phyloP scores from a whole-genome alignment of 2,329 filamentous ascomycete genomes.

The Mollisiaceae sp. region DNA sequence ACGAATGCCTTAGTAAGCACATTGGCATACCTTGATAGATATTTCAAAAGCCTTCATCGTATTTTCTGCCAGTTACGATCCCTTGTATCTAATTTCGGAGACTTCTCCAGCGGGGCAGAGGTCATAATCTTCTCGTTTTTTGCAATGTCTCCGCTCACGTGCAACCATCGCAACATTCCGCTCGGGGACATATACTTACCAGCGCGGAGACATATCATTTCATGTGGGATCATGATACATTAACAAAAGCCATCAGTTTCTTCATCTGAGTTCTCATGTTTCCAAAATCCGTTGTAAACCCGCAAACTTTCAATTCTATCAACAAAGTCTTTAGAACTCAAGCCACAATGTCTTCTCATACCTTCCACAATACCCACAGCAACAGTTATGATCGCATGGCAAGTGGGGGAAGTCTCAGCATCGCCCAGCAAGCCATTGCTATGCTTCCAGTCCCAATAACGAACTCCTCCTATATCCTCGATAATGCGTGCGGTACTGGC shows the following conservation, averaged over 20 bases:
- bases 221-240: neutral
- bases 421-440: constrained; percentile 15
- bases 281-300: neutral
- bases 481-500: constrained; percentile 60
- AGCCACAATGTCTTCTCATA: neutral
- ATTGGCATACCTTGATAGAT: neutral
- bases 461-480: constrained; percentile 20
- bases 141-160: neutral
- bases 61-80: neutral
- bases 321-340: neutral
- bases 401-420: constrained; percentile 14
- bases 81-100: neutral
- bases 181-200: neutral
- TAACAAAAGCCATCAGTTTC: neutral
- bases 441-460: constrained; percentile 14
- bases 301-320: neutral
- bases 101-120: neutral
- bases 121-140: neutral
- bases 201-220: neutral
- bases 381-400: constrained; percentile 17
- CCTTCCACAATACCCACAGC: constrained; percentile 17
- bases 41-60: neutral
- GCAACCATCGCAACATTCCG: neutral
- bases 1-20: neutral
- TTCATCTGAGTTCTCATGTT: neutral